These are phyloP conservation scores for Naganishia sp. DNA, from an alignment of 1,284 basidiomycete species.

Conservation along the genomic window DNA sequence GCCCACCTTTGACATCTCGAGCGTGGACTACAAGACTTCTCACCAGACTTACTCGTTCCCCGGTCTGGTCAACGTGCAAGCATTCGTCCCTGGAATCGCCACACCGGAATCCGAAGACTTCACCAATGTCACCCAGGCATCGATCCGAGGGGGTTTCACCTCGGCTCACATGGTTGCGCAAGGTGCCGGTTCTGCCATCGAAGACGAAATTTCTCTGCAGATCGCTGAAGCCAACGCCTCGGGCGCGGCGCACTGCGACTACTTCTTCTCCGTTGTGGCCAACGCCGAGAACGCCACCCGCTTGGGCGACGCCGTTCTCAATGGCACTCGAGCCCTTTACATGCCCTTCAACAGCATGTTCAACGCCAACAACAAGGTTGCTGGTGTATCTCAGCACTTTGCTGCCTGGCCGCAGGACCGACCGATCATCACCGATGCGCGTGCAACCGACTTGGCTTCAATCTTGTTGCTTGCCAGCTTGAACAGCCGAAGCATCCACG, in stretches of 20 bases:
- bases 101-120: conserved; percentile 66
- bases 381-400: conserved; percentile 79
- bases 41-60: conserved; percentile 89
- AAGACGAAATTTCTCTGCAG: conserved; percentile 69
- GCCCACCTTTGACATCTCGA: conserved; percentile 80
- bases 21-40: conserved; percentile 92
- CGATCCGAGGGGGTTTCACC: conserved; percentile 83
- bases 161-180: conserved; percentile 75
- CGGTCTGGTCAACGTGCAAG: conserved; percentile 83
- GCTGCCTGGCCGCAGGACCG: conserved; percentile 88
- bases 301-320: conserved; percentile 70
- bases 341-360: conserved; percentile 71
- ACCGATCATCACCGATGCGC: conserved; percentile 90
- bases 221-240: conserved; percentile 66
- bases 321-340: conserved; percentile 79
- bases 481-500: conserved; percentile 84
- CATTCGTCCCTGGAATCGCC: conserved; percentile 76
- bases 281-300: conserved; percentile 66
- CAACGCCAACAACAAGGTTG: conserved; percentile 59
- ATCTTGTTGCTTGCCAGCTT: conserved; percentile 89
- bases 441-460: conserved; percentile 88
- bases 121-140: conserved; percentile 70
- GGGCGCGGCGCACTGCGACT: conserved; percentile 76
- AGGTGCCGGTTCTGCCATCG: conserved; percentile 64
- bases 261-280: conserved; percentile 76